Evolutionary conservation across 345 rosid species (phyloP).

Genomic region (Turnera subulata): DNA sequence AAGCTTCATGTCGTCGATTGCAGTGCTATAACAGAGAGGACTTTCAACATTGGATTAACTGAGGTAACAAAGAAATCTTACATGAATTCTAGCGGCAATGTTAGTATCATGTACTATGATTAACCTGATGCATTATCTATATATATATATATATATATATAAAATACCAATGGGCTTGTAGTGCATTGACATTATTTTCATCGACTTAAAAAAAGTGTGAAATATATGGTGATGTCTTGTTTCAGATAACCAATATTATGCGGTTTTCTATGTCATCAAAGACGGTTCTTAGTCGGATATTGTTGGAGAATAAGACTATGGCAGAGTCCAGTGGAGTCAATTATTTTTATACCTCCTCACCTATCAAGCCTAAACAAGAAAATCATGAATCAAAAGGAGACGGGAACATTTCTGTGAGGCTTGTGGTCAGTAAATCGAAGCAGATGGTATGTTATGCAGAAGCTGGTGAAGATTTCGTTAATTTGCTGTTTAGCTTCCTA

Average conservation of each 20-base stretch:
- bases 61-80: slow-evolving; percentile 5
- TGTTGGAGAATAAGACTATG: slow-evolving; percentile 2
- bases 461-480: not conserved
- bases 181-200: too few species aligned
- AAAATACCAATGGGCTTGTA: too few species aligned
- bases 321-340: not conserved
- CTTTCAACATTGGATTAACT: not conserved
- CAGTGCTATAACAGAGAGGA: slow-evolving; percentile 8
- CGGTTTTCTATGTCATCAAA: slow-evolving; percentile 9
- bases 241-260: slow-evolving; percentile 23
- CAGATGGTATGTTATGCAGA: not conserved
- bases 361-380: not conserved
- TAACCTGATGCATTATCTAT: too few species aligned
- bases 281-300: slow-evolving; percentile 15
- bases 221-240: slow-evolving; percentile 7
- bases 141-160: too few species aligned
- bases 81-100: too few species aligned
- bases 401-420: slow-evolving; percentile 9
- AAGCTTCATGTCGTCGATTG: slow-evolving; percentile 9
- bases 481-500: not conserved
- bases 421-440: slow-evolving; percentile 22
- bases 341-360: too few species aligned
- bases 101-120: not conserved
- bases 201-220: too few species aligned
- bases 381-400: not conserved